phyloP scores from a whole-genome alignment of 2,329 filamentous ascomycete genomes.

The Ophiostoma triangulosporum region DNA sequence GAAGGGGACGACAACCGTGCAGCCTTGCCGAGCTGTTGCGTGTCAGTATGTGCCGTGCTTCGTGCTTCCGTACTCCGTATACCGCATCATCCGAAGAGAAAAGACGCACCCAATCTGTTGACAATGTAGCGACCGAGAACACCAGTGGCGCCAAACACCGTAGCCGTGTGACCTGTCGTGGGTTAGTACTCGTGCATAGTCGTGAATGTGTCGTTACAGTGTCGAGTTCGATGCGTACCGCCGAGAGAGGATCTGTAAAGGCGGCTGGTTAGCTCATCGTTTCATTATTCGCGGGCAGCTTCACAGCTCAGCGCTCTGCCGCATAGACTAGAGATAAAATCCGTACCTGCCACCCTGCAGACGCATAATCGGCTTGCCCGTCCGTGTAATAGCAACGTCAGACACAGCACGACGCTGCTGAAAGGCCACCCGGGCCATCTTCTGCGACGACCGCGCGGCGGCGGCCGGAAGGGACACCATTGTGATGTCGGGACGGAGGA shows the following conservation, averaged over 20 bases:
- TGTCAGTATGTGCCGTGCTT: not conserved
- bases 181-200: not conserved
- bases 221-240: conserved; percentile 41
- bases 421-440: conserved; percentile 31
- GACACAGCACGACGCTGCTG: conserved; percentile 45
- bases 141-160: conserved; percentile 94
- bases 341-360: conserved; percentile 80
- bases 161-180: conserved; percentile 72
- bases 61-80: too few species aligned
- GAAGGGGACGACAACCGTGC: conserved; percentile 84
- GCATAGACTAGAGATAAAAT: conserved; percentile 11
- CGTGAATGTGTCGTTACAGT: too few species aligned
- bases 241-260: conserved; percentile 60
- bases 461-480: conserved; percentile 25
- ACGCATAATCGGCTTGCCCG: conserved; percentile 88
- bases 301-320: not conserved
- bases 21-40: conserved; percentile 69
- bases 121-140: conserved; percentile 96
- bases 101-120: conserved; percentile 61
- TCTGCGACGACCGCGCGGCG: conserved; percentile 40
- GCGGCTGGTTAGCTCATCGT: conserved; percentile 1
- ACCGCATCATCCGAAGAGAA: not conserved
- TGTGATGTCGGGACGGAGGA: not conserved
- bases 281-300: not conserved
- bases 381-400: conserved; percentile 87